Base-by-base conservation (phyloP, 2,329 filamentous ascomycete species). In the Xylaria sp. region DNA sequence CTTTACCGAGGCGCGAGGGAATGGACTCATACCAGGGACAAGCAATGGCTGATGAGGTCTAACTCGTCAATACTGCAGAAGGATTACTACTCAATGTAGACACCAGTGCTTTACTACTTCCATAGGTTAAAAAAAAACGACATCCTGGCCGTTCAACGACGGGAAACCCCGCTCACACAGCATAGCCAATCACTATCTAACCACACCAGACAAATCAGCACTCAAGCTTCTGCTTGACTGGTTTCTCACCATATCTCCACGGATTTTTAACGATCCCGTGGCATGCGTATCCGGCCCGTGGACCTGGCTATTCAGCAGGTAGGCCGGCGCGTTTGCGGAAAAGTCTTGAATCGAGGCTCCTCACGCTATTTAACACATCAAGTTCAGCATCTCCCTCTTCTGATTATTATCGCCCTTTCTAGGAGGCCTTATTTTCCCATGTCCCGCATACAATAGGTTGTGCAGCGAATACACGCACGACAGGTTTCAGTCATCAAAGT, bases 201-300 rank as follows among this genome's bases (percentile, higher is more conserved):
- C n/a, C n/a, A n/a, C n/a, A n/a, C n/a, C 35, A 35, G 23, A 44
- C 37, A n/a, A 35, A 13, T 60, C 25, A 62, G 31, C 74, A 68
- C 29, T 66, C 47, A 38, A 69, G 75, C 55, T 68, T 68, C 61
- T 75, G 65, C 1, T 73, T 74, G 3, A 80, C 76, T 21, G 81
- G 65, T 53, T 76, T 71, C 68, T 83, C 80, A 46, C 79, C 82
- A 44, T 82, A 63, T 52, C 75, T 74, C 79, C 80, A 83, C 33
- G 82, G 60, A 52, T 73, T 76, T 37, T 79, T 76, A 1, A 76
- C 78, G n/a, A 73, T 68, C 6, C 73, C 2, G 58, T 71, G 11
- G 74, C 73, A 68, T 78, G 71, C 8, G 63, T 52, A 1, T 53
- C 65, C 15, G 79, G 60, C 80, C 77, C 54, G 21, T 37, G 15